Evolutionary conservation across 2,329 filamentous ascomycete species (phyloP).

Genomic region (Aspergillus tanneri): DNA sequence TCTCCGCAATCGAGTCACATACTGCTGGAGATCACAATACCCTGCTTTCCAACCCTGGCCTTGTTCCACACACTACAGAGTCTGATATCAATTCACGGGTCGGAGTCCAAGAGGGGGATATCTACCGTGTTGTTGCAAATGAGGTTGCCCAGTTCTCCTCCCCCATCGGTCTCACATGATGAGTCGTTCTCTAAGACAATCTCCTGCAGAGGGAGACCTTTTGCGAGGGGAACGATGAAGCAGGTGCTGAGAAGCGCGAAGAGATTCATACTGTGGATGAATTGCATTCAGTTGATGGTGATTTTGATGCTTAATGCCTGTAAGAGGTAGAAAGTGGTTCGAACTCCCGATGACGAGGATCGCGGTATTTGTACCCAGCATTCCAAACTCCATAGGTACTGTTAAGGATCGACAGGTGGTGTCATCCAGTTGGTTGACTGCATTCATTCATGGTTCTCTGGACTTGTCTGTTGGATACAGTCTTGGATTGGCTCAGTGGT

Average conservation of each 20-base stretch:
- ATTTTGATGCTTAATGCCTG: too few relatives aligned
- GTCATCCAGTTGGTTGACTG: too few relatives aligned
- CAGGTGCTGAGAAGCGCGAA: background rate
- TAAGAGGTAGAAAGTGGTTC: too few relatives aligned
- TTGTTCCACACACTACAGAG: slow-evolving; percentile 13
- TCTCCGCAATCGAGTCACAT: too few relatives aligned
- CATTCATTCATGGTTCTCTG: too few relatives aligned
- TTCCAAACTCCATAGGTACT: too few relatives aligned
- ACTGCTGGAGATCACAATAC: slow-evolving; percentile 17
- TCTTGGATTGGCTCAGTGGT: too few relatives aligned
- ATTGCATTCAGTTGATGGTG: too few relatives aligned
- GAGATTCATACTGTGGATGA: background rate
- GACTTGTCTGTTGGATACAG: too few relatives aligned
- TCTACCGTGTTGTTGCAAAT: slow-evolving; percentile 15
- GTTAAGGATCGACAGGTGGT: too few relatives aligned
- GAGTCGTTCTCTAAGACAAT: slow-evolving; percentile 3
- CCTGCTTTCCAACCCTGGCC: slow-evolving; percentile 17
- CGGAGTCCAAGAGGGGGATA: background rate
- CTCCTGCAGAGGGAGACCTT: slow-evolving; percentile 5
- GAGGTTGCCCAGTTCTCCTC: slow-evolving; percentile 12
- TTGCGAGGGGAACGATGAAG: background rate
- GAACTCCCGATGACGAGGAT: too few relatives aligned
- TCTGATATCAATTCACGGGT: background rate
- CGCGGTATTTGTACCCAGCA: too few relatives aligned
- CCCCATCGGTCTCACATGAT: slow-evolving; percentile 15